Conservation (phyloP, 2,329 filamentous ascomycete species). For the Exserohilum rostratum region DNA sequence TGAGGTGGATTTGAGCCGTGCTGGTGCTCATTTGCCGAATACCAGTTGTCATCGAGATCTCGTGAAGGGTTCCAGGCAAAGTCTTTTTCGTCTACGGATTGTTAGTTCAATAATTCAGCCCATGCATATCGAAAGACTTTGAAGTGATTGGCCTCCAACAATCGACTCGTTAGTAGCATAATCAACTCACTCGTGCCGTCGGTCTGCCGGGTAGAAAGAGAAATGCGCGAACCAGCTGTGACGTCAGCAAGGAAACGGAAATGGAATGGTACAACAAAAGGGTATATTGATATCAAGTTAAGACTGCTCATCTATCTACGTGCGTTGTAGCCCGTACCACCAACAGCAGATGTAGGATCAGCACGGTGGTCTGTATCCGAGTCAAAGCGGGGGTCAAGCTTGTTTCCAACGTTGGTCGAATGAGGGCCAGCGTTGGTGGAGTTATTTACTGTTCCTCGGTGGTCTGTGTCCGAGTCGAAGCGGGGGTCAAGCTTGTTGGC, state of each 20-base stretch:
- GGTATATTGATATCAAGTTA: slow-evolving; percentile 24
- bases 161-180: not conserved
- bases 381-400: slow-evolving; percentile 44
- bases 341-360: slow-evolving; percentile 19
- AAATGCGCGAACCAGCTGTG: slow-evolving; percentile 3
- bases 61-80: slow-evolving; percentile 4
- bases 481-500: slow-evolving; percentile 43
- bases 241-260: slow-evolving; percentile 9
- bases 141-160: no score
- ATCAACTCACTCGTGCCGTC: slow-evolving; percentile 16
- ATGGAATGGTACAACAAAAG: not conserved
- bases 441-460: slow-evolving; percentile 22
- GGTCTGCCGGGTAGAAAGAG: not conserved
- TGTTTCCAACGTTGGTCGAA: slow-evolving; percentile 37
- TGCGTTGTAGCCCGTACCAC: slow-evolving; percentile 19
- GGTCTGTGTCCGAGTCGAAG: slow-evolving; percentile 36
- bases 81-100: not conserved
- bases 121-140: not conserved
- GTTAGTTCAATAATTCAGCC: not conserved
- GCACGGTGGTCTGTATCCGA: slow-evolving; percentile 28
- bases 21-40: slow-evolving; percentile 2
- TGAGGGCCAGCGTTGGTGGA: slow-evolving; percentile 40
- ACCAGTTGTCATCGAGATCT: slow-evolving; percentile 3
- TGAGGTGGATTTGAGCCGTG: slow-evolving; percentile 3
- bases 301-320: slow-evolving; percentile 21